These are phyloP conservation scores for Lotus japonicus DNA, from an alignment of 306 rosid genomes.

Conservation along the genomic window DNA sequence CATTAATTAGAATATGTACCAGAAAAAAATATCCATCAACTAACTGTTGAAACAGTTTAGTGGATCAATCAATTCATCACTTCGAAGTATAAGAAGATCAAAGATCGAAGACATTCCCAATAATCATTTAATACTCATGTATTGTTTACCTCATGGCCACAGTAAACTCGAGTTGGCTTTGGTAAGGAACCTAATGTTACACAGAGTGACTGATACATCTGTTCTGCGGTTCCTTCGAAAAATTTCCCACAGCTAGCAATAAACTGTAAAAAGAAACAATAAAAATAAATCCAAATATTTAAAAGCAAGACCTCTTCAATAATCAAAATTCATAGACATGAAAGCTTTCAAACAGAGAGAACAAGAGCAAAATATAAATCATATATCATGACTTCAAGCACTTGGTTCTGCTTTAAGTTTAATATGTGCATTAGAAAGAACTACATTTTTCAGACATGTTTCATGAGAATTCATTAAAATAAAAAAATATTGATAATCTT, in stretches of 20 bases:
- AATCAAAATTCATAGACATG: neutral
- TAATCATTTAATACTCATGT: neutral
- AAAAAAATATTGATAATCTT: slow-evolving; percentile 18
- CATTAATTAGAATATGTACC: neutral
- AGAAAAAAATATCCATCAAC: neutral
- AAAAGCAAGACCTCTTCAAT: neutral
- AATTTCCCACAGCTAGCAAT: slow-evolving; percentile 85
- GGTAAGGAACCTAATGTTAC: slow-evolving; percentile 77
- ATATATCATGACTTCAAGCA: slow-evolving; percentile 3
- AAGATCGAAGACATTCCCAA: neutral
- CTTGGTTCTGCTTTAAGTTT: slow-evolving; percentile 1
- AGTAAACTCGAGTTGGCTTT: slow-evolving; percentile 69
- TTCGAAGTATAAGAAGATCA: neutral
- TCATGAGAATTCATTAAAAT: neutral
- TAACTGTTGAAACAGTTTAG: neutral
- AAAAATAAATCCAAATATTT: slow-evolving; percentile 11
- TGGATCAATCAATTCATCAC: slow-evolving; percentile 8
- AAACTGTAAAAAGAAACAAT: slow-evolving; percentile 41
- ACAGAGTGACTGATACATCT: slow-evolving; percentile 81
- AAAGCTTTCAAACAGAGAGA: neutral
- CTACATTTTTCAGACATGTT: neutral
- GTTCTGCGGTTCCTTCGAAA: slow-evolving; percentile 94
- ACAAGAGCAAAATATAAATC: neutral
- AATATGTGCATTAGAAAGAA: slow-evolving; percentile 5
- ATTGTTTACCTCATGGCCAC: slow-evolving; percentile 89